Percentiles rank a stretch among this genome's conserved stretches.
phyloP scores from a whole-genome alignment of 1,284 basidiomycete species.

The Heimioporus punctisporus region DNA sequence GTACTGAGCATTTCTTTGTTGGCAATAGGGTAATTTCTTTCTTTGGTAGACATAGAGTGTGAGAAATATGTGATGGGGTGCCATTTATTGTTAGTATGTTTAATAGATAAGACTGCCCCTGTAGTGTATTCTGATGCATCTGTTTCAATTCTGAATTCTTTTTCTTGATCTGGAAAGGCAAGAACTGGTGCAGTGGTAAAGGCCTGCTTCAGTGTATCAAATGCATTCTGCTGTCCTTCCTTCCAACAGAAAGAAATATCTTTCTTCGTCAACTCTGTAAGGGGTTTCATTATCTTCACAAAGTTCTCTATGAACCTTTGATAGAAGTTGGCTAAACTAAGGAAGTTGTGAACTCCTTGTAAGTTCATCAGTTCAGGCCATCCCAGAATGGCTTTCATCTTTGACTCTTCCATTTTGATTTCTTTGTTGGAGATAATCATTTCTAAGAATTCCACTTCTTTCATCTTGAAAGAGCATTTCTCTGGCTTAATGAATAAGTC shows the following conservation, averaged over 20 bases:
- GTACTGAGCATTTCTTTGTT: not conserved
- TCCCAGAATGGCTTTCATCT: constrained; percentile 15
- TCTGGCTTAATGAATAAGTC: constrained; percentile 33
- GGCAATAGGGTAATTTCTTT: not conserved
- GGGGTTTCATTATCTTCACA: not conserved
- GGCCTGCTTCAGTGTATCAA: too few relatives aligned
- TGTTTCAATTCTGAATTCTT: not conserved
- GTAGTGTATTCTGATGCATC: not conserved
- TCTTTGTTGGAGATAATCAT: constrained; percentile 32
- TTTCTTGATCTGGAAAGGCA: not conserved
- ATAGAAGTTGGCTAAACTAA: too few relatives aligned
- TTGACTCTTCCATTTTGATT: constrained; percentile 39
- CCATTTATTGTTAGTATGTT: not conserved
- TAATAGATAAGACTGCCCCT: not conserved
- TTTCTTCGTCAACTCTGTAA: not conserved
- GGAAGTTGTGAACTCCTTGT: too few relatives aligned
- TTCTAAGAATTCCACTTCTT: constrained; percentile 41
- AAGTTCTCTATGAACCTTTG: too few relatives aligned
- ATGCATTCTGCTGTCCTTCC: not conserved
- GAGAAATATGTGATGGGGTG: not conserved
- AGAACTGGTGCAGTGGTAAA: too few relatives aligned
- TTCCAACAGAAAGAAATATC: not conserved
- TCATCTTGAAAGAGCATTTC: constrained; percentile 41
- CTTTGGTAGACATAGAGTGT: not conserved
- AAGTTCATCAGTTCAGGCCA: not conserved